Evolutionary conservation across 257 asterid species (phyloP), one percentile per base, ranked within the genome.

Genomic region (Forsythia suspensa): DNA sequence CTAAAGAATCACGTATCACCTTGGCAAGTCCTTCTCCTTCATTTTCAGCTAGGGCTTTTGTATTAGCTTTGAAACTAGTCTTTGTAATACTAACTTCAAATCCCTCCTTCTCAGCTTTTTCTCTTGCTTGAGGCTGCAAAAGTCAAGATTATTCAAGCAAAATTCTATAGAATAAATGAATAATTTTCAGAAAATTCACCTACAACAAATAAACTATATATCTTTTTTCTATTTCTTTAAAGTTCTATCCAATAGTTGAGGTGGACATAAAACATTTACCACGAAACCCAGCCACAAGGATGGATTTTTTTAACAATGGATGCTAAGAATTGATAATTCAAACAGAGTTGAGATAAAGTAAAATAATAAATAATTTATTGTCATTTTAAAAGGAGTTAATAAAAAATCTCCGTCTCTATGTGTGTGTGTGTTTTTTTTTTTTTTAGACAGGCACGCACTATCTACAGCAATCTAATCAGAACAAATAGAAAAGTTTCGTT

Each of bases 11-110:
- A 70, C 24, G 79, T 78, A 75, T 76, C 80, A 94, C 98, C 96
- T 92, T 94, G 80, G 98, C 98, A 77, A 94, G 80, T 85, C 98
- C 98, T 85, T 94, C 98, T 59, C 92, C 96, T 89, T 94, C 96
- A 88, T 94, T 92, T 85, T 94, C 98, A 80, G 96, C 98, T 42
- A 94, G 92, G 70, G 98, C 98, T 84, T 94, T 94, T 67, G 96
- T 94, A 89, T 94, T 94, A 8, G 98, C 97, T 90, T 94, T 94
- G 87, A 94, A 94, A 86, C 95, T 94, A 78, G 97, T 90, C 91
- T 92, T 94, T 71, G 91, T 92, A 71, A 94, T 76, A 77, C 96
- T 87, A 77, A 92, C 76, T 88, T 92, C 96, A 84, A 94, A 94
- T 76, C 97, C 97, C 84, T 90, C 98, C 89, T 88, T 92, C 87